phyloP scores from a whole-genome alignment of 805 yeast species.

The Candida awuae region DNA sequence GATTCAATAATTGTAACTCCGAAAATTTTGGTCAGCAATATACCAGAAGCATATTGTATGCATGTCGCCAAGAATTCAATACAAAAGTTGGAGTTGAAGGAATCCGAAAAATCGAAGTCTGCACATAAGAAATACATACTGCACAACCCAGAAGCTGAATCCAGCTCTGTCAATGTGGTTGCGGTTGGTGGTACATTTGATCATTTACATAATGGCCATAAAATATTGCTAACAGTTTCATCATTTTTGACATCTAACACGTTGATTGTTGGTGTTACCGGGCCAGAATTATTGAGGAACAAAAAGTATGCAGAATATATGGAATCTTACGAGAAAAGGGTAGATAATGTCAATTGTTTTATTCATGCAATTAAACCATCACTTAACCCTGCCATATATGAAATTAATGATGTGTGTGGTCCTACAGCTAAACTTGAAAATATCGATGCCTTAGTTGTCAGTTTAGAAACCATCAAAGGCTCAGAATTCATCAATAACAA shows the following conservation, averaged over 20 bases:
- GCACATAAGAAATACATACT: not conserved
- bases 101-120: not conserved
- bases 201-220: conserved; percentile 93
- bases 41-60: not conserved
- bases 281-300: conserved; percentile 58
- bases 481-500: conserved; percentile 63
- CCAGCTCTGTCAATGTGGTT: conserved; percentile 8
- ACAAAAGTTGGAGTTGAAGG: not conserved
- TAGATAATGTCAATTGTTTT: conserved; percentile 39
- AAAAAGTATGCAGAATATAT: conserved; percentile 65
- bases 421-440: conserved; percentile 75
- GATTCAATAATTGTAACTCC: not conserved
- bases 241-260: conserved; percentile 47
- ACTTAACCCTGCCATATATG: conserved; percentile 42
- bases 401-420: conserved; percentile 83
- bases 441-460: conserved; percentile 74
- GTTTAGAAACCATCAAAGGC: conserved; percentile 72
- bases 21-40: not conserved
- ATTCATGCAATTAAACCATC: conserved; percentile 40
- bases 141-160: not conserved
- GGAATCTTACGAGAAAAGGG: conserved; percentile 50
- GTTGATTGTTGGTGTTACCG: conserved; percentile 81
- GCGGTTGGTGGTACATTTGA: conserved; percentile 98
- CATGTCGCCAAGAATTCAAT: not conserved
- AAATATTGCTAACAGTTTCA: conserved; percentile 67